Evolutionary conservation across 139 green algal genomes (phyloP).

Genomic region (Choricystis sp.): DNA sequence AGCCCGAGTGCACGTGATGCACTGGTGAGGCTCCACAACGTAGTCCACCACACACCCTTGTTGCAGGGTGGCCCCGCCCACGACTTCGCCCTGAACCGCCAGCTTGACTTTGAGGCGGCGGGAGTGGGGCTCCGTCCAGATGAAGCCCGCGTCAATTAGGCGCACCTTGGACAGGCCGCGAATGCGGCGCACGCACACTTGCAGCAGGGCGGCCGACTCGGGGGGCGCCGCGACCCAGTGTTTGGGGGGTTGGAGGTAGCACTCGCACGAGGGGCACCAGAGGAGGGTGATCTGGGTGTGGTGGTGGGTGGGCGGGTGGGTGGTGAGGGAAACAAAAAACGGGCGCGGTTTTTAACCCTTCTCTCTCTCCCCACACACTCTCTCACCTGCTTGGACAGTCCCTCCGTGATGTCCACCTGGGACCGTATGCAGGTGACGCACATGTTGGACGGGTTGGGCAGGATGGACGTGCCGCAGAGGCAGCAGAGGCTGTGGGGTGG

Average conservation of each 20-base stretch:
- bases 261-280: conserved; percentile 78
- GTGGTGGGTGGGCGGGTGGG: not conserved
- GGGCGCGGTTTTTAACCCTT: too few species aligned
- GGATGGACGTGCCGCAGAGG: conserved; percentile 78
- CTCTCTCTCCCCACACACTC: too few species aligned
- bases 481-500: conserved; percentile 57
- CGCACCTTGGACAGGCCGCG: conserved; percentile 64
- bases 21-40: conserved; percentile 91
- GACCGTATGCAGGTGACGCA: conserved; percentile 92
- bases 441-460: conserved; percentile 92
- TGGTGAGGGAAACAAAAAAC: not conserved
- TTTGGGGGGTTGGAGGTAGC: conserved; percentile 91
- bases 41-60: conserved; percentile 80
- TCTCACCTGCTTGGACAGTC: conserved; percentile 65
- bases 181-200: conserved; percentile 89
- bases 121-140: conserved; percentile 98
- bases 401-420: conserved; percentile 95
- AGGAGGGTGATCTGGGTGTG: conserved; percentile 64
- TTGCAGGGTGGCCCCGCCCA: conserved; percentile 95
- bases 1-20: conserved; percentile 63
- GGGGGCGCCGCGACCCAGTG: conserved; percentile 81
- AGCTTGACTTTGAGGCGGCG: conserved; percentile 91
- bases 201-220: conserved; percentile 93
- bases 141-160: conserved; percentile 94
- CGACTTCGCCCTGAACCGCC: conserved; percentile 83